phyloP scores from a whole-genome alignment of 176 grass and related monocot genomes.

The Carex pumila region DNA sequence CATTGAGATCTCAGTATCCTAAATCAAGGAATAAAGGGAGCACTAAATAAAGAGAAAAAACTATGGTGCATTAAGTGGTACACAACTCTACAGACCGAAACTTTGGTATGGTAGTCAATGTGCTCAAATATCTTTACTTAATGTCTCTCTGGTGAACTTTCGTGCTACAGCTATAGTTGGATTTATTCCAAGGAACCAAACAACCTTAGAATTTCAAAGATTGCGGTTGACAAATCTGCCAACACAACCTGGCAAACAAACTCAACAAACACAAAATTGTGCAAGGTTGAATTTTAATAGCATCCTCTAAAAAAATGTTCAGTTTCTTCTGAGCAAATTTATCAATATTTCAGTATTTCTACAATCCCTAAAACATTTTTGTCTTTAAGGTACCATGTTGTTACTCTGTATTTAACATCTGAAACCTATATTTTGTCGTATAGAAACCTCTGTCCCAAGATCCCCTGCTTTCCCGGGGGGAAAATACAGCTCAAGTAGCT shows the following conservation, averaged over 20 bases:
- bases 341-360: neutral
- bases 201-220: neutral
- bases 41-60: neutral
- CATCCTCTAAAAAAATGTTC: neutral
- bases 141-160: neutral
- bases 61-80: neutral
- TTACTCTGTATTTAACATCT: neutral
- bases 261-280: neutral
- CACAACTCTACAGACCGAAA: neutral
- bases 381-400: neutral
- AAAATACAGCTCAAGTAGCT: slow-evolving; percentile 23
- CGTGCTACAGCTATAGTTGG: neutral
- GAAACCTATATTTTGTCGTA: neutral
- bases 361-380: neutral
- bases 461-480: slow-evolving; percentile 21
- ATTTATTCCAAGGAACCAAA: neutral
- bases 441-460: slow-evolving; percentile 16
- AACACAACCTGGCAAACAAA: neutral
- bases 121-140: neutral
- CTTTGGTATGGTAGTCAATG: neutral
- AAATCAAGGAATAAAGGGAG: neutral
- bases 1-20: neutral
- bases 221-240: neutral
- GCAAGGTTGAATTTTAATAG: neutral
- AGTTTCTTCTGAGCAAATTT: neutral